These are phyloP conservation scores for Solidago caesia DNA, from an alignment of 129 eudicot genomes.

Conservation along the genomic window DNA sequence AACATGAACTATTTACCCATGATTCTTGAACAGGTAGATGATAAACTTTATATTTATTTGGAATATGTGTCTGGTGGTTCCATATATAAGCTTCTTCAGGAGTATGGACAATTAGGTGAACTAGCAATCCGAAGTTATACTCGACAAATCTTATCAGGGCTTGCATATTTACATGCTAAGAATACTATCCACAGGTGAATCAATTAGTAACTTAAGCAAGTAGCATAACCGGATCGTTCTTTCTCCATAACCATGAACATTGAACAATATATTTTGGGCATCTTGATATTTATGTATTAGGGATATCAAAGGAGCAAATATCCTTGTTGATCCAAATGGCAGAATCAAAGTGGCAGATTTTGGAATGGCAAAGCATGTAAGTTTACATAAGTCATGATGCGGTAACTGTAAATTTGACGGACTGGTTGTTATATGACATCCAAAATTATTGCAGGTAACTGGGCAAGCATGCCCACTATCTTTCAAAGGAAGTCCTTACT, in stretches of 20 bases:
- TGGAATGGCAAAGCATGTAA: constrained; percentile 98
- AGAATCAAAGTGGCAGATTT: constrained; percentile 92
- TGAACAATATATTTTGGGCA: constrained; percentile 9
- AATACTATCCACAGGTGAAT: constrained; percentile 78
- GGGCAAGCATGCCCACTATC: constrained; percentile 86
- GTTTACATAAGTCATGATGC: constrained; percentile 11
- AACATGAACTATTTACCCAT: not conserved
- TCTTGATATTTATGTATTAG: constrained; percentile 34
- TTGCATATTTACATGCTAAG: constrained; percentile 84
- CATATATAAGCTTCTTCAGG: constrained; percentile 88
- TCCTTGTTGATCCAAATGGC: constrained; percentile 95
- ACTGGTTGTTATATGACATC: not conserved
- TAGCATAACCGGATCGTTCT: not conserved
- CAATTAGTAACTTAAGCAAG: constrained; percentile 9
- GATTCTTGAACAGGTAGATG: constrained; percentile 67
- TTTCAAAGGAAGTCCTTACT: constrained; percentile 93
- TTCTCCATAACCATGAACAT: not conserved
- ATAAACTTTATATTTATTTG: constrained; percentile 86
- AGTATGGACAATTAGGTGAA: constrained; percentile 90
- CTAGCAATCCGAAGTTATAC: constrained; percentile 83
- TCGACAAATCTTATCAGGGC: constrained; percentile 91
- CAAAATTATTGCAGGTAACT: constrained; percentile 50
- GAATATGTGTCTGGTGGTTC: constrained; percentile 98
- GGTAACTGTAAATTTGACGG: not conserved
- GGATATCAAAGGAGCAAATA: constrained; percentile 97